These are phyloP conservation scores for Biscogniauxia mediterranea DNA, from an alignment of 2,329 filamentous ascomycete species.

Conservation along the genomic window DNA sequence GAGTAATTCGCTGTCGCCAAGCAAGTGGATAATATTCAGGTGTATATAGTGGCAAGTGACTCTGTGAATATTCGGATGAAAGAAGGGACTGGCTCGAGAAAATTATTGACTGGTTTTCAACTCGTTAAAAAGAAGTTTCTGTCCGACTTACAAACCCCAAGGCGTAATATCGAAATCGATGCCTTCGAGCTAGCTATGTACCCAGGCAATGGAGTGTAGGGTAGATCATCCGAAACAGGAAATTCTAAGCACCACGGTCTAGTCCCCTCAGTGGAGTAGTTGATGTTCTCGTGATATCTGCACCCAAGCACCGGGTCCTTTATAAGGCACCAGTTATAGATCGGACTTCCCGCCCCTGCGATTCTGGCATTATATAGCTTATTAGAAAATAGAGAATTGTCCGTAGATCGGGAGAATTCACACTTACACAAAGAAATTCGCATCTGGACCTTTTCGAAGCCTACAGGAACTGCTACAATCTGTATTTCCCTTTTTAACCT, in stretches of 20 bases:
- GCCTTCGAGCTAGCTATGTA: background rate
- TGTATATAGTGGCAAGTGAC: background rate
- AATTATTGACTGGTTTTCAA: background rate
- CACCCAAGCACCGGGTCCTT: background rate
- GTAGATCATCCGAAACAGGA: background rate
- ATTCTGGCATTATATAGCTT: background rate
- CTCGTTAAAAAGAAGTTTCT: background rate
- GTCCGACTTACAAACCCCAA: background rate
- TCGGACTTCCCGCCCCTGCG: background rate
- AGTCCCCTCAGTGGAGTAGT: background rate
- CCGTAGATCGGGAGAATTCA: background rate
- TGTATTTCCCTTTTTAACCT: too few relatives aligned
- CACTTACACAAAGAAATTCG: background rate
- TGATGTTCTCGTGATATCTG: background rate
- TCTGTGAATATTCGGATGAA: background rate
- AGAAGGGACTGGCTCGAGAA: background rate
- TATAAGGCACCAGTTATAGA: background rate
- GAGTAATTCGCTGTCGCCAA: background rate
- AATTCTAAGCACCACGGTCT: background rate
- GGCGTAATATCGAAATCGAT: background rate
- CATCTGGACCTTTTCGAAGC: too few relatives aligned
- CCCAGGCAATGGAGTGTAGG: background rate
- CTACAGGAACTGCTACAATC: too few relatives aligned
- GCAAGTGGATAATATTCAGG: background rate
- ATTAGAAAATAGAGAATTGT: background rate